phyloP scores from a whole-genome alignment of 768 basidiomycete species.

The Albatrellus ellisii region DNA sequence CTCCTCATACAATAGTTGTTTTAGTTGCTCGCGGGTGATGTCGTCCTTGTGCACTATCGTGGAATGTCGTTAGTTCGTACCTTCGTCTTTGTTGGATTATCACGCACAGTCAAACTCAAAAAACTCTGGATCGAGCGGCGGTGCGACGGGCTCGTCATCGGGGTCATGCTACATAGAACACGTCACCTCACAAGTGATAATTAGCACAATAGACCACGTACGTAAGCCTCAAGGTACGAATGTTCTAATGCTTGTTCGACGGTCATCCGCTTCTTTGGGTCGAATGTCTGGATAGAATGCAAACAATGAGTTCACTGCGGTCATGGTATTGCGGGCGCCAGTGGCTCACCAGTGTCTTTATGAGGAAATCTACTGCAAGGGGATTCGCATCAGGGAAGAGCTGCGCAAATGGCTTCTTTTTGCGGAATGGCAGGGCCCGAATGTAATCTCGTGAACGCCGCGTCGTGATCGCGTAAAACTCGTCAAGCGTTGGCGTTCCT shows the following conservation, averaged over 20 bases:
- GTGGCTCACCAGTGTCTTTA: conserved; percentile 60
- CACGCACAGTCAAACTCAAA: conserved; percentile 90
- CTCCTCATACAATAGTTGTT: conserved; percentile 88
- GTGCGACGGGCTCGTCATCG: conserved; percentile 91
- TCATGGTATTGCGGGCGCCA: background rate
- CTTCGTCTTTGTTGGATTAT: too few species aligned
- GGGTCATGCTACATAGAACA: conserved; percentile 60
- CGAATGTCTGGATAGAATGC: conserved; percentile 60
- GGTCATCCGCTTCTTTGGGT: conserved; percentile 92
- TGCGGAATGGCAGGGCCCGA: conserved; percentile 87
- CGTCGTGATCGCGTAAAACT: conserved; percentile 95
- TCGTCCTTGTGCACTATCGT: conserved; percentile 83
- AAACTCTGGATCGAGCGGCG: conserved; percentile 91
- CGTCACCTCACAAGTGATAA: background rate
- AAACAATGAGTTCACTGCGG: background rate
- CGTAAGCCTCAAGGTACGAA: conserved; percentile 89
- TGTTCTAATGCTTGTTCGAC: conserved; percentile 93
- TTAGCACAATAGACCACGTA: conserved; percentile 24
- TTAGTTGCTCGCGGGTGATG: conserved; percentile 90
- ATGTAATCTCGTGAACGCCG: conserved; percentile 90
- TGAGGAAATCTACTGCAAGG: conserved; percentile 61
- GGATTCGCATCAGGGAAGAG: conserved; percentile 89
- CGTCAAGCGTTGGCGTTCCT: conserved; percentile 93
- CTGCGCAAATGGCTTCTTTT: conserved; percentile 66
- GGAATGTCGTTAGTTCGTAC: background rate